Evolutionary conservation across 257 asterid genomes (phyloP), one percentile per base, ranked within the genome.

Genomic region (Capsicum rhomboideum): DNA sequence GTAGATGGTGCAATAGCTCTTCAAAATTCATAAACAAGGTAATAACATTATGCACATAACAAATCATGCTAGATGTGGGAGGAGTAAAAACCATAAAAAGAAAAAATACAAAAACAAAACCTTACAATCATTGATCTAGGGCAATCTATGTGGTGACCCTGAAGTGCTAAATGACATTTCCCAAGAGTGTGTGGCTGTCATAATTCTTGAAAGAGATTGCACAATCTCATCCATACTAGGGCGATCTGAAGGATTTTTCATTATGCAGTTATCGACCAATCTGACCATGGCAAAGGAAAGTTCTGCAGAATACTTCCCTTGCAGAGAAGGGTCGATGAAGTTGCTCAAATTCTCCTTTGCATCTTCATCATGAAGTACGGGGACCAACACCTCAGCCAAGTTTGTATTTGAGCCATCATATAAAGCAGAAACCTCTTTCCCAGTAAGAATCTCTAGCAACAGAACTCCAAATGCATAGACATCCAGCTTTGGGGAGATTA

Each of bases 381-480:
- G 87, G 84, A 64, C 55, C 67, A 89, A 49, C 23, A 88, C 71
- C 56, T 92, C 91, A 3, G 90, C 54, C 79, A 95, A 83, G 28
- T 84, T 58, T 79, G 20, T 56, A 10, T 86, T 77, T 9, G 69
- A 82, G 29, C 86, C 89, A 82, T 87, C 92, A 72, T 83, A 72
- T 83, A 89, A 26, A 34, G 31, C 49, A 40, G 92, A 79, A 28
- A 89, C 91, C 85, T 93, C 92, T 86, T 90, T 92, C 23, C 99
- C 99, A 0, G 95, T 93, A 37, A 96, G 91, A 80, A 94, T 92
- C 91, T 96, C 99, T 81, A 96, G 85, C 89, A 93, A 20, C 20
- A 96, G 90, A 82, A 94, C 89, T 34, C 99, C 99, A 37, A 93
- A 96, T 53, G 99, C 90, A 61, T 94, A 94, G 61, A 96, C 97